These are phyloP conservation scores for Phyllosticta capitalensis DNA, from an alignment of 2,329 filamentous ascomycete genomes.

Conservation along the genomic window DNA sequence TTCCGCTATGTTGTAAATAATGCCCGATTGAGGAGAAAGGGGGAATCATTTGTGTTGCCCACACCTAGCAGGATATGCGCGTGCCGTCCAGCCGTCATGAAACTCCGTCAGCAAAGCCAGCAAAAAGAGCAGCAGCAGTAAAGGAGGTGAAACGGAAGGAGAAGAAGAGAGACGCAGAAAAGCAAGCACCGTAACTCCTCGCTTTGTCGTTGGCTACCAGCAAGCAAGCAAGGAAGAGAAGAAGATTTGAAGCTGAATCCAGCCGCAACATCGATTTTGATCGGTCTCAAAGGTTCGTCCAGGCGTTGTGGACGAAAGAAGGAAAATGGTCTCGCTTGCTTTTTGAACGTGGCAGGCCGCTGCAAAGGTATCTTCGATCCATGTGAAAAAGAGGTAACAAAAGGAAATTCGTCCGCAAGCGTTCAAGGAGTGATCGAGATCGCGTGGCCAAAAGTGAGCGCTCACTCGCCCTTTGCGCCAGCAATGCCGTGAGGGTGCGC, in stretches of 20 bases:
- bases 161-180: neutral
- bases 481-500: slow-evolving; percentile 25
- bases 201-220: neutral
- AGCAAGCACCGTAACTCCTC: neutral
- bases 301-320: neutral
- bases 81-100: neutral
- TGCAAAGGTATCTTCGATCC: neutral
- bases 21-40: neutral
- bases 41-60: neutral
- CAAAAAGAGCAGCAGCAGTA: neutral
- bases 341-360: neutral
- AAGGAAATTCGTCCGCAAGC: neutral
- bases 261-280: neutral
- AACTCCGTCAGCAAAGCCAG: neutral
- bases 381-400: neutral
- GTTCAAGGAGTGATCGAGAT: neutral
- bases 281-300: neutral
- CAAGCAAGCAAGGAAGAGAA: neutral
- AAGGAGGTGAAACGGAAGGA: neutral
- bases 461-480: slow-evolving; percentile 26
- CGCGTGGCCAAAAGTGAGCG: neutral
- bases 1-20: neutral
- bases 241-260: neutral
- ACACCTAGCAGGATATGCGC: neutral
- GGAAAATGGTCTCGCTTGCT: neutral